Evolutionary conservation across 768 basidiomycete genomes (phyloP).

Genomic region (Astraeus odoratus): DNA sequence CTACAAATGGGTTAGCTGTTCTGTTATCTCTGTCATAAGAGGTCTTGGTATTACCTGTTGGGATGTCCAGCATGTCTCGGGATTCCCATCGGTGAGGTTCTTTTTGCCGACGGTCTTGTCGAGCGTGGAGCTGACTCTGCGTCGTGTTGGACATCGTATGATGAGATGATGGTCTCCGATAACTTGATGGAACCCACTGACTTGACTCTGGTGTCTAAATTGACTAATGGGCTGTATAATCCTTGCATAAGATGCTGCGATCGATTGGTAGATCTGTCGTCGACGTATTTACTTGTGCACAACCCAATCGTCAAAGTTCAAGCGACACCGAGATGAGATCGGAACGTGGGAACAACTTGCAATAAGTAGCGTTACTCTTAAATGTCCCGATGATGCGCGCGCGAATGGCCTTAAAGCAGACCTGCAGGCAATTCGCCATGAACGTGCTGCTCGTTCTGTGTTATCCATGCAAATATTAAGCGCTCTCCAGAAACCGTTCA

Average conservation of each 20-base stretch:
- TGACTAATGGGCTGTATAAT: conserved; percentile 16
- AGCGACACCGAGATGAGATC: too few species aligned
- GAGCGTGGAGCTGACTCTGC: conserved; percentile 73
- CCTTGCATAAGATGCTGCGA: conserved; percentile 17
- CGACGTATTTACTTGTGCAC: too few species aligned
- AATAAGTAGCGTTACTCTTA: too few species aligned
- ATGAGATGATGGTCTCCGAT: not conserved
- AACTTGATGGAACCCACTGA: conserved; percentile 40
- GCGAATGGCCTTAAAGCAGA: too few species aligned
- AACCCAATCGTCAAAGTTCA: too few species aligned
- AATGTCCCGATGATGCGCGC: too few species aligned
- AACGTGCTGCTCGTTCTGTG: too few species aligned
- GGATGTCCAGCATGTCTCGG: conserved; percentile 83
- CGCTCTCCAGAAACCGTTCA: not conserved
- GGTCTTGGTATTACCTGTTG: conserved; percentile 46
- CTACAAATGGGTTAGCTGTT: conserved; percentile 30
- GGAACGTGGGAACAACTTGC: too few species aligned
- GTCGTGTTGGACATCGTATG: conserved; percentile 2
- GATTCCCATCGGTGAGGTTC: conserved; percentile 58
- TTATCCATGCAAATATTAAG: too few species aligned
- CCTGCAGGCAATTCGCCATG: too few species aligned
- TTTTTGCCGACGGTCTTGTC: conserved; percentile 71
- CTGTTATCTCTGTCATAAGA: not conserved
- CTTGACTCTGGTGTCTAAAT: conserved; percentile 19
- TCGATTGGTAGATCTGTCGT: too few species aligned